phyloP scores from a whole-genome alignment of 2,329 filamentous ascomycete genomes.

The Colletotrichum limetticola region DNA sequence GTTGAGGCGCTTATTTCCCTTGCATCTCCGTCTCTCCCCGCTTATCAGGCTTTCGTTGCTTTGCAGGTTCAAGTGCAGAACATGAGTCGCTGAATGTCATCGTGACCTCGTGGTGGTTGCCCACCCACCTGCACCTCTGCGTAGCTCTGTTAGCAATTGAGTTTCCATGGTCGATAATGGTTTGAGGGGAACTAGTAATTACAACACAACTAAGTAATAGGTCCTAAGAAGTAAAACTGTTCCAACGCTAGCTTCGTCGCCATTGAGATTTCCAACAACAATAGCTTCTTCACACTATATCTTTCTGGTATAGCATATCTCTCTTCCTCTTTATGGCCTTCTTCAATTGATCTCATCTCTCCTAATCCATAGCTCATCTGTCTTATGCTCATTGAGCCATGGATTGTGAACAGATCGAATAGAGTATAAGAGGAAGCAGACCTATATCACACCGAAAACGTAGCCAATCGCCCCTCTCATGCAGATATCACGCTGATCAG shows the following conservation, averaged over 20 bases:
- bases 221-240: not conserved
- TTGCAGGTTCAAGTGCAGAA: slow-evolving; percentile 6
- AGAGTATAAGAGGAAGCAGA: not conserved
- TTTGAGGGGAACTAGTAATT: not conserved
- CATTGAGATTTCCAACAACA: not conserved
- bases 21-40: slow-evolving; percentile 12
- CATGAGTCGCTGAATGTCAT: slow-evolving; percentile 18
- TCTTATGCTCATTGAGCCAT: not conserved
- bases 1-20: not conserved
- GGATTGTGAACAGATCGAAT: not conserved
- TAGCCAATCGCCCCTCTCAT: not conserved
- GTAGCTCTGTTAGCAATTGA: not conserved
- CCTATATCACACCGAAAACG: not conserved
- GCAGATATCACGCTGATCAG: not conserved
- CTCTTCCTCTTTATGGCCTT: not conserved
- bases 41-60: slow-evolving; percentile 23
- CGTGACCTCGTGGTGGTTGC: slow-evolving; percentile 12
- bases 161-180: not conserved
- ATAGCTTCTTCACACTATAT: not conserved
- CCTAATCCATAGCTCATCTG: not conserved
- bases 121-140: not conserved
- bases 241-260: not conserved
- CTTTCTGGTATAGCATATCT: not conserved
- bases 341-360: not conserved
- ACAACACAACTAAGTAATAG: not conserved